Evolutionary conservation across 257 asterid genomes (phyloP).

Genomic region (Ligustrum vulgare): DNA sequence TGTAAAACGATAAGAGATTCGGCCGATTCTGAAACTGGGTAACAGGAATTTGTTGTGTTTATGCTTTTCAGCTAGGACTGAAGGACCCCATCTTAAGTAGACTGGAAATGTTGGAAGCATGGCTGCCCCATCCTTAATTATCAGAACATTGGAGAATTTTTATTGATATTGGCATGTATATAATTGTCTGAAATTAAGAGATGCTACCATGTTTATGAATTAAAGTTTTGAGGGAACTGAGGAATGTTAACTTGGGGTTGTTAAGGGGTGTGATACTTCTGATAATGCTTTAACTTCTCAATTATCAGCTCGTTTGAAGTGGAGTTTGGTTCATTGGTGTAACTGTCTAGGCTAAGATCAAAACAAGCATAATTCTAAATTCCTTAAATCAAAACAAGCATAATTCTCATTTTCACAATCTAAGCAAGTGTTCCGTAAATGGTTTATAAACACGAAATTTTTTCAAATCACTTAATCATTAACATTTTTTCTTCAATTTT

Average conservation of each 20-base stretch:
- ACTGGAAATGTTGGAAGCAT: not conserved
- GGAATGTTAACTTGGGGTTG: not conserved
- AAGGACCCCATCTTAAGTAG: not conserved
- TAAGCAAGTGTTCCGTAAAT: too few species aligned
- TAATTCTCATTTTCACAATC: too few species aligned
- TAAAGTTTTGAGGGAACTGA: not conserved
- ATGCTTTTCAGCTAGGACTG: not conserved
- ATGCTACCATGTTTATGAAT: not conserved
- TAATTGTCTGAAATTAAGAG: not conserved
- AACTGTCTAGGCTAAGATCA: not conserved
- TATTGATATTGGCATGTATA: not conserved
- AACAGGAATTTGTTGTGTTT: not conserved
- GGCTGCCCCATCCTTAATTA: not conserved
- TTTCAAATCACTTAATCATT: too few species aligned
- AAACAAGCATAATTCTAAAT: too few species aligned
- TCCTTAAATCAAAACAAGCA: too few species aligned
- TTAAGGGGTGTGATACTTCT: not conserved
- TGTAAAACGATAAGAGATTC: not conserved
- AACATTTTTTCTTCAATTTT: too few species aligned
- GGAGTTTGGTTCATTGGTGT: not conserved
- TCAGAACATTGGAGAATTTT: not conserved
- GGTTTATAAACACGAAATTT: too few species aligned
- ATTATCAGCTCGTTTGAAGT: not conserved
- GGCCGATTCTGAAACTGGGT: not conserved
- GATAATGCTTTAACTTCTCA: not conserved